phyloP scores from a whole-genome alignment of 2,329 filamentous ascomycete species.

The Bipolaris gigantea region DNA sequence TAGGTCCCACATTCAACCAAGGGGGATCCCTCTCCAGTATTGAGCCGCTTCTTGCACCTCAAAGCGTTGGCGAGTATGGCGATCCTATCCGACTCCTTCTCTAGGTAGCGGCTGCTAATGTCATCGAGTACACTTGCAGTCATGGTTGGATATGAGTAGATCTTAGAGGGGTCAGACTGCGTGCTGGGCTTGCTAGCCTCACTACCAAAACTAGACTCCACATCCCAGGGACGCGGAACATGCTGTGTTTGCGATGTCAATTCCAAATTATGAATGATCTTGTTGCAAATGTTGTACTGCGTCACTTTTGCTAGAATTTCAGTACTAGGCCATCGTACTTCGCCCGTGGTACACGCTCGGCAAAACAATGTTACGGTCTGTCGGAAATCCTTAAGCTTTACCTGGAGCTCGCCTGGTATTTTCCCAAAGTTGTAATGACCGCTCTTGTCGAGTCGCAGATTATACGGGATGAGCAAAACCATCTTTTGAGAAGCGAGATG shows the following conservation, averaged over 20 bases:
- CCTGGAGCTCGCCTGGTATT: constrained; percentile 15
- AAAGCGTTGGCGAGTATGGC: constrained; percentile 23
- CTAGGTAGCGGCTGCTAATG: constrained; percentile 14
- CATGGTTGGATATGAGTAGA: constrained; percentile 10
- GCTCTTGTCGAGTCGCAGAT: not conserved
- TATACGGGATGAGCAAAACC: constrained; percentile 20
- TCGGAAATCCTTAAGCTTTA: constrained; percentile 16
- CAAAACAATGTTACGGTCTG: constrained; percentile 22
- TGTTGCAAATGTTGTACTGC: constrained; percentile 28
- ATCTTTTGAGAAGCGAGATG: constrained; percentile 20
- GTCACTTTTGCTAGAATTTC: constrained; percentile 22
- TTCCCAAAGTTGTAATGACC: constrained; percentile 4
- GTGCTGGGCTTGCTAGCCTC: not conserved
- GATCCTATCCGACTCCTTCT: constrained; percentile 18
- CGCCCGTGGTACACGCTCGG: constrained; percentile 9
- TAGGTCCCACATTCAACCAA: constrained; percentile 4
- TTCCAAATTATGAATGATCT: not conserved
- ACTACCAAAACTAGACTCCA: not conserved
- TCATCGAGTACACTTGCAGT: constrained; percentile 22
- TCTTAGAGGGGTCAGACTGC: not conserved
- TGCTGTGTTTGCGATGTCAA: not conserved
- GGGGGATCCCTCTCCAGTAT: constrained; percentile 2
- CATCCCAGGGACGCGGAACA: not conserved
- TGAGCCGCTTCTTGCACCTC: constrained; percentile 16
- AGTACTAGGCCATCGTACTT: constrained; percentile 1